Evolutionary conservation across 257 asterid species (phyloP).

Genomic region (Jaltomata sinuosa): DNA sequence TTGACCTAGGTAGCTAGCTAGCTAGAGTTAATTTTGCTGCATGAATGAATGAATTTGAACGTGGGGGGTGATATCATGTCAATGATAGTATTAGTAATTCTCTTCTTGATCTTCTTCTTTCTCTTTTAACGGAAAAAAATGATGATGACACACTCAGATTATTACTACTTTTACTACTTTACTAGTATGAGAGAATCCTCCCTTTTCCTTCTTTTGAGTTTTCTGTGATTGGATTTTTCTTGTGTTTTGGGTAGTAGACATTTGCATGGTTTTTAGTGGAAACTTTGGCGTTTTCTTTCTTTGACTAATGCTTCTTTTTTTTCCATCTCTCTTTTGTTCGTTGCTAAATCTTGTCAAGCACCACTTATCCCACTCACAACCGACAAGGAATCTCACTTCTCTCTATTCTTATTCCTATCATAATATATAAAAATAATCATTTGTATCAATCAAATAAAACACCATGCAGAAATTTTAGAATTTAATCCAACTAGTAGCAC

Average conservation of each 20-base stretch:
- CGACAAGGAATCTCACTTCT: constrained; percentile 14
- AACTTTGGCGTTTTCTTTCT: constrained; percentile 26
- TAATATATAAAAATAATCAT: not conserved
- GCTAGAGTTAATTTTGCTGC: not conserved
- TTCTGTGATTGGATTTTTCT: not conserved
- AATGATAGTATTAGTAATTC: not conserved
- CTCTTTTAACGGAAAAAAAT: not conserved
- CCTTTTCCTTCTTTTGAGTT: not conserved
- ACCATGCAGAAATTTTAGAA: not conserved
- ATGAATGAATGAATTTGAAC: not conserved
- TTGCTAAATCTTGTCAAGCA: not conserved
- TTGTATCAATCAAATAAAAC: not conserved
- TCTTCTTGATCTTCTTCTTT: not conserved
- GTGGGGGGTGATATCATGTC: not conserved
- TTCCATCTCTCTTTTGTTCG: not conserved
- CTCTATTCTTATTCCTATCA: not conserved
- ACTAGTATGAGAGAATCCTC: not conserved
- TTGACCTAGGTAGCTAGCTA: not conserved
- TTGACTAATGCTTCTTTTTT: not conserved
- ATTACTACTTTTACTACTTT: too few species aligned
- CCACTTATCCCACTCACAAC: constrained; percentile 1
- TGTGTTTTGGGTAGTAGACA: constrained; percentile 1
- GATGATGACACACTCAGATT: not conserved
- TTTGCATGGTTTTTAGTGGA: constrained; percentile 30
- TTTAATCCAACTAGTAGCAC: not conserved